Conservation (phyloP, 192 early-diverging fungal genomes). For the Chytriomyces hyalinus region DNA sequence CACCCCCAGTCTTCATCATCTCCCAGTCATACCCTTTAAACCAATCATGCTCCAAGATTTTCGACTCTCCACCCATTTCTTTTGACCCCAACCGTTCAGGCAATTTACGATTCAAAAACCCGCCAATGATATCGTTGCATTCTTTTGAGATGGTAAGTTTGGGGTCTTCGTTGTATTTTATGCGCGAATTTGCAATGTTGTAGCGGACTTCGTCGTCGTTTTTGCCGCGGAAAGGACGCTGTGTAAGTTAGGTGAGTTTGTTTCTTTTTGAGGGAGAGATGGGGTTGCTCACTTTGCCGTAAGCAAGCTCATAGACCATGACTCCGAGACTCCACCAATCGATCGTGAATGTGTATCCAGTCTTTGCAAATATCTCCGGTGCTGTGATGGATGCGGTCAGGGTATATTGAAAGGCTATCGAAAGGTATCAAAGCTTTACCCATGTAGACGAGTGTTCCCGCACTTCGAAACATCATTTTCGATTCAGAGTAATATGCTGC, state of each 20-base stretch:
- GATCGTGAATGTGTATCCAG: constrained; percentile 56
- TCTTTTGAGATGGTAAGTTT: constrained; percentile 15
- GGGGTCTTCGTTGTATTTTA: constrained; percentile 66
- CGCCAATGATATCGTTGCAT: constrained; percentile 18
- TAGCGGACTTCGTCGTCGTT: constrained; percentile 70
- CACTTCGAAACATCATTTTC: constrained; percentile 76
- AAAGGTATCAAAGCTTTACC: constrained; percentile 38
- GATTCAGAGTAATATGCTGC: constrained; percentile 73
- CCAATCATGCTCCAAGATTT: constrained; percentile 78
- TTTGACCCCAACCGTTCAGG: constrained; percentile 74
- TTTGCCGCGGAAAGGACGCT: constrained; percentile 81
- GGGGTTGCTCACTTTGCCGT: constrained; percentile 67
- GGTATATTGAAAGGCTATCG: neutral
- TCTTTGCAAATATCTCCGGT: constrained; percentile 51
- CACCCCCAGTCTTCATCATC: constrained; percentile 70
- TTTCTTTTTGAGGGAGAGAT: neutral
- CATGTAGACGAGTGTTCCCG: constrained; percentile 94
- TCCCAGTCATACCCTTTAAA: constrained; percentile 81
- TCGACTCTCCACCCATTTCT: constrained; percentile 70
- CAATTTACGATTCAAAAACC: constrained; percentile 76
- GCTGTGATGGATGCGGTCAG: constrained; percentile 30
- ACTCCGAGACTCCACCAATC: constrained; percentile 88
- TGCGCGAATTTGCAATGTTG: constrained; percentile 66
- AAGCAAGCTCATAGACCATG: constrained; percentile 74
- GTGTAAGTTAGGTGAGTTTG: neutral